Conservation (phyloP, 2,329 filamentous ascomycete genomes). For the Emericellopsis atlantica region DNA sequence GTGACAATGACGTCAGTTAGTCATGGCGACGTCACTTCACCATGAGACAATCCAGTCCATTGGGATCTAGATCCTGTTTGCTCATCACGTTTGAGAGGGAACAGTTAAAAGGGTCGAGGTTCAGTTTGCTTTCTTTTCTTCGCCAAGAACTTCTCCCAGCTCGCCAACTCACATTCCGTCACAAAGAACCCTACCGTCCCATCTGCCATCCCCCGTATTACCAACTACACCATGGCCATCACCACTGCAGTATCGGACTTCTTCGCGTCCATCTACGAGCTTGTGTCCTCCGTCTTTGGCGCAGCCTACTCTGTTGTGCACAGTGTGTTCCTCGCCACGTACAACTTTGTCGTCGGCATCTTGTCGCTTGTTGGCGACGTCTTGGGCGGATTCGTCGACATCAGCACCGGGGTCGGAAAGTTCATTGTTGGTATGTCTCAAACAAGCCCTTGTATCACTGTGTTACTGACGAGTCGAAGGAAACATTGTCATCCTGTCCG, state of each 20-base stretch:
- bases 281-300: conserved; percentile 21
- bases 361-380: conserved; percentile 21
- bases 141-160: no score
- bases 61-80: no score
- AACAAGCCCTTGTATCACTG: background rate
- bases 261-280: conserved; percentile 27
- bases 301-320: conserved; percentile 20
- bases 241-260: conserved; percentile 49
- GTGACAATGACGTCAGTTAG: no score
- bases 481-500: conserved; percentile 19
- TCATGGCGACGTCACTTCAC: no score
- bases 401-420: conserved; percentile 24
- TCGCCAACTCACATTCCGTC: no score
- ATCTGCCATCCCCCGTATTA: no score
- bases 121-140: no score
- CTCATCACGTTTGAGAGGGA: no score
- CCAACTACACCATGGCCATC: conserved; percentile 50
- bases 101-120: no score
- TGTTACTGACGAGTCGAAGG: conserved; percentile 10
- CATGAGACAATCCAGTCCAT: no score
- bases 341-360: conserved; percentile 22
- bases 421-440: conserved; percentile 21
- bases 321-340: conserved; percentile 16
- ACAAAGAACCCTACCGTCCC: no score
- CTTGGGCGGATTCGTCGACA: conserved; percentile 19